Evolutionary conservation across 495 filamentous ascomycete species (phyloP), one percentile per base, ranked within the genome.

Genomic region (Apodospora peruviana): DNA sequence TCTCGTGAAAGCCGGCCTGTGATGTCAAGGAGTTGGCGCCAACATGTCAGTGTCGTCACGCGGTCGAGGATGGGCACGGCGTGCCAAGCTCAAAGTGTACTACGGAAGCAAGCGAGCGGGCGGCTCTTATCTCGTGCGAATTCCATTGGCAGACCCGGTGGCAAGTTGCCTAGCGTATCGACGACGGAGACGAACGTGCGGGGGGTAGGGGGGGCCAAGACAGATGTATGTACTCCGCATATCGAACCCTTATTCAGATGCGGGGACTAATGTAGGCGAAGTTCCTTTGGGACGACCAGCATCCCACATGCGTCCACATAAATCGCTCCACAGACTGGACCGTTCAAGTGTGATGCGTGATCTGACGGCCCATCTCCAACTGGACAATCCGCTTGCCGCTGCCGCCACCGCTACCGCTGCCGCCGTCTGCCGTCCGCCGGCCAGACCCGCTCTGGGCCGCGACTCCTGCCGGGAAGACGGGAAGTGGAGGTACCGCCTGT

Each of bases 141-240:
- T 45, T 40, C n/a, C 20, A 51, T 51, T 51, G 48, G 48, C 25
- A 27, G 48, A 44, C 17, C n/a, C n/a, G n/a, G n/a, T n/a, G n/a
- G n/a, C n/a, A n/a, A n/a, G n/a, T n/a, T n/a, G n/a, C n/a, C n/a
- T n/a, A n/a, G n/a, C n/a, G n/a, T n/a, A n/a, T n/a, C n/a, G n/a
- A n/a, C n/a, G n/a, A 32, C 14, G 7, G 7, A 32, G 27, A 32
- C 27, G 27, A 32, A 32, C 27, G 27, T 32, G 27, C 27, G 27
- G 27, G 27, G 27, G 27, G 27, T 32, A 32, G 7, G 7, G 27
- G 27, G 14, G 27, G 14, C 44, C 48, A 24, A 51, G 41, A 41
- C 43, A 25, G 34, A 45, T n/a, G 12, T 40, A 40, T 7, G 27
- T 32, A 14, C 27, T 32, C 27, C 27, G 41, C 18, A 23, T 8